Percentiles rank a stretch among this genome's conserved stretches.
Evolutionary conservation across 1,284 basidiomycete species (phyloP).

Genomic region (Tranzscheliella williamsii): DNA sequence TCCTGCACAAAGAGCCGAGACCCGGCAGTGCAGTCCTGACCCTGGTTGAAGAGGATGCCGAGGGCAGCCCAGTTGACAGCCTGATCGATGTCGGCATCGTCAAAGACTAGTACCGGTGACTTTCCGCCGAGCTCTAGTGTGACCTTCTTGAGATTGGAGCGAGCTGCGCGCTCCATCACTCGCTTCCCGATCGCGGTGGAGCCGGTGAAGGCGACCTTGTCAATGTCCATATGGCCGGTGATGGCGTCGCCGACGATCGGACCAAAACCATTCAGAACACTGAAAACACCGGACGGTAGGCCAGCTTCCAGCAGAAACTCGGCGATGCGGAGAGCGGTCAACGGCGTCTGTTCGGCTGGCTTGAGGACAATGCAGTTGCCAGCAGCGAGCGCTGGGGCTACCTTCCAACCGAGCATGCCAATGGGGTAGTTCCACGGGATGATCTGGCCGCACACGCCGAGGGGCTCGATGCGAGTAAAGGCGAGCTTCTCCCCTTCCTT

Average conservation of each 20-base stretch:
- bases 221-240: conserved; percentile 68
- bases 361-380: conserved; percentile 63
- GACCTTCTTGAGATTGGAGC: conserved; percentile 79
- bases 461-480: conserved; percentile 80
- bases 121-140: conserved; percentile 80
- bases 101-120: conserved; percentile 78
- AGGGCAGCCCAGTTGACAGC: conserved; percentile 69
- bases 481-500: conserved; percentile 72
- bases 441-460: conserved; percentile 72
- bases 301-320: conserved; percentile 78
- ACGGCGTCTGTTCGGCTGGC: conserved; percentile 75
- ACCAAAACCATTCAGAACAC: conserved; percentile 80
- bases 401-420: conserved; percentile 64
- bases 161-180: conserved; percentile 80
- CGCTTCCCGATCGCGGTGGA: conserved; percentile 71
- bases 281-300: conserved; percentile 73
- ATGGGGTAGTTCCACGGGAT: conserved; percentile 71
- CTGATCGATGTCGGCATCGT: conserved; percentile 64
- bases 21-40: conserved; percentile 68
- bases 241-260: conserved; percentile 73
- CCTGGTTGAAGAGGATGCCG: conserved; percentile 73
- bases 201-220: conserved; percentile 68
- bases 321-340: conserved; percentile 70
- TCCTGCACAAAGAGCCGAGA: conserved; percentile 76
- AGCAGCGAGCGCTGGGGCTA: conserved; percentile 63